A percentile compares a stretch with the other conserved stretches of the same genome.
Evolutionary conservation across 148 eudicot species (phyloP).

Genomic region (Fagopyrum tataricum): DNA sequence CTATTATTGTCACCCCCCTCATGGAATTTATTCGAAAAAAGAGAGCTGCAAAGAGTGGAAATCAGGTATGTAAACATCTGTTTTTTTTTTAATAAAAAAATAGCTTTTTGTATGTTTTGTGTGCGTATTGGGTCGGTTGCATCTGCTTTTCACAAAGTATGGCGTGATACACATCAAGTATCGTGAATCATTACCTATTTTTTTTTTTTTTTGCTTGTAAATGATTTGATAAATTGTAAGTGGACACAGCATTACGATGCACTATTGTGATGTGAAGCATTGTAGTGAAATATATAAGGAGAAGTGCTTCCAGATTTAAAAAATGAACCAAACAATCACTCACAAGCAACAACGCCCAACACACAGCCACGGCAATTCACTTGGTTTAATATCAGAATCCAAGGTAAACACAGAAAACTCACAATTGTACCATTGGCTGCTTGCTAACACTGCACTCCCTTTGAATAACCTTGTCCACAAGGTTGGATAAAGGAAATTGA

Average conservation of each 20-base stretch:
- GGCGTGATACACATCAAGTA: no score
- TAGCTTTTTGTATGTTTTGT: background rate
- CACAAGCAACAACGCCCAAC: no score
- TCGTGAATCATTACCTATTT: no score
- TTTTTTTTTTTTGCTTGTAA: no score
- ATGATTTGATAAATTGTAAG: no score
- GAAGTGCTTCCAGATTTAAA: no score
- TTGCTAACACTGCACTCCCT: background rate
- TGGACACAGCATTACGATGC: no score
- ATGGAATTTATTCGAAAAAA: constrained; percentile 41
- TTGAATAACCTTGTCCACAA: background rate
- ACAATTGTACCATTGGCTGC: no score
- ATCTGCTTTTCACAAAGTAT: background rate
- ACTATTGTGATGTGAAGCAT: no score
- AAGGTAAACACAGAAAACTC: no score
- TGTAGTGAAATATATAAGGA: no score
- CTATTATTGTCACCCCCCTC: constrained; percentile 36
- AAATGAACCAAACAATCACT: no score
- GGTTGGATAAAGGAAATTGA: background rate
- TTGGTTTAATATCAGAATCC: background rate
- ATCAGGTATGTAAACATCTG: constrained; percentile 22
- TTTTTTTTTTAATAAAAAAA: background rate
- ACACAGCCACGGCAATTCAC: background rate
- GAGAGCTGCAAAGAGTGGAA: constrained; percentile 37
- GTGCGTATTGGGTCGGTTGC: background rate